Percentiles rank a stretch among this genome's conserved stretches.
Evolutionary conservation across 129 eudicot species (phyloP).

Genomic region (Artemisia argyi): DNA sequence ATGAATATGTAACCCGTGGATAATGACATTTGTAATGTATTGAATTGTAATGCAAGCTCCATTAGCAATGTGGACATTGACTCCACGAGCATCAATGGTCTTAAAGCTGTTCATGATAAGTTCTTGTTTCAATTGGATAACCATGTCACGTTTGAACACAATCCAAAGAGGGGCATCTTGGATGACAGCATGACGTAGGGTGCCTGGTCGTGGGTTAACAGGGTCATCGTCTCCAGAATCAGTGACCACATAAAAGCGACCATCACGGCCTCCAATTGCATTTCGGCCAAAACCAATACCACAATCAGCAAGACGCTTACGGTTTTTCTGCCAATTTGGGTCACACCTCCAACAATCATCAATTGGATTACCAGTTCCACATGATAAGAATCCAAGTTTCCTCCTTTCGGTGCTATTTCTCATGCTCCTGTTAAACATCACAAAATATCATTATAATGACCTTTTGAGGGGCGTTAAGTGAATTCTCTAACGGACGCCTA

Average conservation of each 20-base stretch:
- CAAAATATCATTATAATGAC: neutral
- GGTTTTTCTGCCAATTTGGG: conserved; percentile 80
- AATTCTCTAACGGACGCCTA: too few relatives aligned
- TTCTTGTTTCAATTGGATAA: conserved; percentile 75
- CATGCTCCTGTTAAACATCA: conserved; percentile 57
- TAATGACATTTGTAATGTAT: conserved; percentile 70
- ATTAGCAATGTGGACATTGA: conserved; percentile 84
- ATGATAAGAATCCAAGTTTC: conserved; percentile 81
- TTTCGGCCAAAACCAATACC: conserved; percentile 92
- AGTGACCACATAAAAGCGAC: conserved; percentile 78
- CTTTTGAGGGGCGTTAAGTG: neutral
- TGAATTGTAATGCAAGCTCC: conserved; percentile 88
- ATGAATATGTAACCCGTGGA: conserved; percentile 83
- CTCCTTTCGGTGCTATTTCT: conserved; percentile 80
- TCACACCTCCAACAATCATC: conserved; percentile 98
- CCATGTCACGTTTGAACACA: conserved; percentile 89
- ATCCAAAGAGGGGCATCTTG: conserved; percentile 88
- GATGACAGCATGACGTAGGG: conserved; percentile 86
- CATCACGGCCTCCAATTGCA: conserved; percentile 91
- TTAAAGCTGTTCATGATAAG: conserved; percentile 94
- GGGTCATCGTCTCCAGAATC: conserved; percentile 80
- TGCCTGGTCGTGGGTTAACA: conserved; percentile 83
- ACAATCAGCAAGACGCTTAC: conserved; percentile 90
- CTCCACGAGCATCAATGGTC: conserved; percentile 95
- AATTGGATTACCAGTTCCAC: conserved; percentile 90